Evolutionary conservation across 2,329 filamentous ascomycete species (phyloP), one percentile per base, ranked within the genome.

Genomic region (Parastagonospora avenae): DNA sequence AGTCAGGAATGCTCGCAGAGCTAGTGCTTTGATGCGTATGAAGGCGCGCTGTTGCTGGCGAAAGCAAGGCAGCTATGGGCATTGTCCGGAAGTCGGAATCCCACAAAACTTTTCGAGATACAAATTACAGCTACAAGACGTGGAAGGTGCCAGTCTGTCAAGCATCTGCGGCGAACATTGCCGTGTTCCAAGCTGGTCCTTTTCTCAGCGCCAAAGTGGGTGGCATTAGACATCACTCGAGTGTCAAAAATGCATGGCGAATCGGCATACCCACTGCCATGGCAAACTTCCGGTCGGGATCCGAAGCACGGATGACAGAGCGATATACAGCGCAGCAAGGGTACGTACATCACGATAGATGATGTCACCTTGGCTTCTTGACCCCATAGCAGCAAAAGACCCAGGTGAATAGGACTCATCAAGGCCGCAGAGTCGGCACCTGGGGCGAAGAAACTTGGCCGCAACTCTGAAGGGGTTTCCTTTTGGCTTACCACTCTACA

Each of bases 241-340:
- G 12, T 43, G 12, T 12, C 19, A 11, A 16, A 24, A 8, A 24
- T 24, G 16, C 37, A 59, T 57, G 50, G 50, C 45, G 52, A 45
- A 48, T 50, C 50, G 30, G 49, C 53, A 55, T 63, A 60, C 39
- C 62, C 62, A 63, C 62, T 52, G 43, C 15, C 39, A 60, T 59
- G 55, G 56, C 47, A 59, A 54, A 59, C 46, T 38, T 30, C 36
- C 27, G 42, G n/a, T 35, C 46, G 46, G 30, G 42, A n/a, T 46
- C 47, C 41, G 42, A 41, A n/a, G 39, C 42, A 30, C 33, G 40
- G 42, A 40, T 29, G 12, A 41, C 31, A 29, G 14, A 37, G n/a
- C 12, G 11, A 8, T 16, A 5, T 8, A n/a, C 42, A 35, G 11
- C 29, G 15, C 27, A 29, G 39, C 12, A 11, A n/a, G 10, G 39